A percentile compares a stretch with the other conserved stretches of the same genome.
These are phyloP conservation scores for Flueggea neowawraea DNA, from an alignment of 441 rosid genomes.

Conservation along the genomic window DNA sequence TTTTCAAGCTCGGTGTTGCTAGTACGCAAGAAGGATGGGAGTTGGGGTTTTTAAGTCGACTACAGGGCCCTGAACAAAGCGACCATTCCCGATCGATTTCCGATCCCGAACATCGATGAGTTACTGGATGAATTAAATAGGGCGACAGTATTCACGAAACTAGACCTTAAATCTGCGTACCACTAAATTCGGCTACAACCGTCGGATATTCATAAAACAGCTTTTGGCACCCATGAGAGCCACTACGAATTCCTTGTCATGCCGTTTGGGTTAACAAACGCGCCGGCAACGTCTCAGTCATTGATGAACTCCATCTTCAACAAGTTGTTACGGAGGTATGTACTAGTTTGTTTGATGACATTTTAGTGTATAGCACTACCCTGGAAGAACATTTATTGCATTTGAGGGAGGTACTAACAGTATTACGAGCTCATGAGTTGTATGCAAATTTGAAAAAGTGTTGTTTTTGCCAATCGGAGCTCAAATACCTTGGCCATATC, in stretches of 20 bases:
- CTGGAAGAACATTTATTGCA: neutral
- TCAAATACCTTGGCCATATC: neutral
- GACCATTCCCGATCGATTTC: neutral
- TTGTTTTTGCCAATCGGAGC: neutral
- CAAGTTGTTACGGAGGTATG: too few species aligned
- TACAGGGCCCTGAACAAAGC: neutral
- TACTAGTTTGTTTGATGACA: slow-evolving; percentile 5
- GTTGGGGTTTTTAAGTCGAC: neutral
- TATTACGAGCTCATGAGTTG: neutral
- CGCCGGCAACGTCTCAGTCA: neutral
- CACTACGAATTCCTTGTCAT: slow-evolving; percentile 1
- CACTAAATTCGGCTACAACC: neutral
- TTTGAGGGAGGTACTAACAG: neutral
- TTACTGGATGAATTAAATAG: neutral
- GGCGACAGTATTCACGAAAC: neutral
- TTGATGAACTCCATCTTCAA: neutral
- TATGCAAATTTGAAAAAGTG: neutral
- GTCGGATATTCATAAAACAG: neutral
- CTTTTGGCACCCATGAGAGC: neutral
- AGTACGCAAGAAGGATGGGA: neutral
- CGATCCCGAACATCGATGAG: neutral
- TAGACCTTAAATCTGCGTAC: neutral
- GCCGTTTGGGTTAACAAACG: neutral
- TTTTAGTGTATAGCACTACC: neutral
- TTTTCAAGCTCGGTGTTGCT: neutral